Evolutionary conservation across 2,329 filamentous ascomycete genomes (phyloP), one percentile per base, ranked within the genome.

Genomic region (Nemania sp.): DNA sequence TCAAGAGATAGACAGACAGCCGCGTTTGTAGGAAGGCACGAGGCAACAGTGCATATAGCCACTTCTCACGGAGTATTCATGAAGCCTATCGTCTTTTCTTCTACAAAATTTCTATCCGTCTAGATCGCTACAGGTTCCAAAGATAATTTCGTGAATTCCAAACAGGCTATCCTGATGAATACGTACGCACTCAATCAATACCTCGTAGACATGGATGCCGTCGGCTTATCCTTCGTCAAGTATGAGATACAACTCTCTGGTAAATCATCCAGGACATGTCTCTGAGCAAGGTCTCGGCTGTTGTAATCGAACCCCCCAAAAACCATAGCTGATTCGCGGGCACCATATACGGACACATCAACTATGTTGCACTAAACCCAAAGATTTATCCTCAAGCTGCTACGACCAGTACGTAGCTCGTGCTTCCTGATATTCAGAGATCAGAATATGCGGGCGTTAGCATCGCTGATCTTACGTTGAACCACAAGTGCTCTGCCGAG

Each of bases 121-220:
- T n/a, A n/a, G n/a, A n/a, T n/a, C 75, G 71, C 3, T 63, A 66
- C 5, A 75, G 76, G 3, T 77, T 76, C 26, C 69, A 74, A 48
- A 64, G 73, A 48, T 80, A 78, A n/a, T n/a, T n/a, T n/a, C 59
- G 75, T 67, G 2, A 70, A 69, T 20, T 71, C 73, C 1, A 79
- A 78, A 58, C 58, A 66, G 5, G 74, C 70, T 3, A 63, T 72
- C 11, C 61, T 75, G 4, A 74, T 72, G 62, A 72, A 71, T 57
- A 71, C 68, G 56, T 72, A 76, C 52, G 71, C 71, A 23, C 56
- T 79, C 15, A 76, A 75, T 44, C 61, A 64, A 4, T 54, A 61
- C 15, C 61, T 70, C 6, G n/a, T n/a, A n/a, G 55, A 68, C 40
- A 63, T 65, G 49, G 67, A 64, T 54, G 20, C 42, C 19, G n/a